A percentile compares a stretch with the other conserved stretches of the same genome.
Evolutionary conservation across 1,284 basidiomycete species (phyloP).

Genomic region (Ceratobasidium sp.): DNA sequence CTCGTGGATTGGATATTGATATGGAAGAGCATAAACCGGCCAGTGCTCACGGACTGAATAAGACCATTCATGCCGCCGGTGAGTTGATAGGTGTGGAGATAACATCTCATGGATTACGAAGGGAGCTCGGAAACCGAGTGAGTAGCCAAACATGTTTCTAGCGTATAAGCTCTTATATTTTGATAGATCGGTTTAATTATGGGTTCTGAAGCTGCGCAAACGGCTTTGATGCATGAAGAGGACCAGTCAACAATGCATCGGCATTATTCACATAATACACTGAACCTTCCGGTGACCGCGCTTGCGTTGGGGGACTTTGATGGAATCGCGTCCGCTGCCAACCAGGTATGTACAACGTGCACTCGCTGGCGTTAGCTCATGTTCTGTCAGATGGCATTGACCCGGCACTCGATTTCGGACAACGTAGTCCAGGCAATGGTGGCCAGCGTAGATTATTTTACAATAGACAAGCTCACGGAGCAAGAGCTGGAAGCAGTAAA

Average conservation of each 20-base stretch:
- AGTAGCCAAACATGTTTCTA: neutral
- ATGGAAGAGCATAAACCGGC: neutral
- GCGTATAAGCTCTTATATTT: neutral
- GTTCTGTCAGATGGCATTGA: no score
- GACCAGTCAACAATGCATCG: neutral
- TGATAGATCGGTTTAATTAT: neutral
- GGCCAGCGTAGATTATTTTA: no score
- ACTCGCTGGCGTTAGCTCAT: no score
- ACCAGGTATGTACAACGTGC: neutral
- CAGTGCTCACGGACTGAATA: neutral
- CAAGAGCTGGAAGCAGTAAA: no score
- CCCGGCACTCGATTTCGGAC: no score
- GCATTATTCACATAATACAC: neutral
- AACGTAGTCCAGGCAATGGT: no score
- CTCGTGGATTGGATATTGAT: neutral
- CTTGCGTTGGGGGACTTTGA: neutral
- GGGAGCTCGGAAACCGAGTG: neutral
- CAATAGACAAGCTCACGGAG: no score
- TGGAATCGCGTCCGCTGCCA: neutral
- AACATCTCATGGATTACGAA: neutral
- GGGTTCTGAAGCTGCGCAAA: neutral
- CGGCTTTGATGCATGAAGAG: neutral
- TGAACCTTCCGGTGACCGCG: neutral
- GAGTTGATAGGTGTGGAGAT: neutral
- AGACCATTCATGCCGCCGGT: neutral